phyloP scores from a whole-genome alignment of 495 filamentous ascomycete species.

The Penicillium soppii region DNA sequence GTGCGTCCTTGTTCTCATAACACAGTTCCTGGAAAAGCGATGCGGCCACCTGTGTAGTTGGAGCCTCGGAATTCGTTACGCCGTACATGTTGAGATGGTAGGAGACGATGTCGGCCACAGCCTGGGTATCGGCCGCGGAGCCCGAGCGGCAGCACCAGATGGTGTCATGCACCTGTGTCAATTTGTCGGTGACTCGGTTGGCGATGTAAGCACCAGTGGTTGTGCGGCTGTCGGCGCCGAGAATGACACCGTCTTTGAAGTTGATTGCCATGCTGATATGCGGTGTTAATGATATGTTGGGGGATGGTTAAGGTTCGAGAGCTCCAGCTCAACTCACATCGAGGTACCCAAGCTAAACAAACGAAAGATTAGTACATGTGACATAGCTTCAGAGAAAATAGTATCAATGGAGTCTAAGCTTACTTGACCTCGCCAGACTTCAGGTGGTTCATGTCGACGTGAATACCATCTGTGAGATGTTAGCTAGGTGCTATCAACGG shows the following conservation, averaged over 20 bases:
- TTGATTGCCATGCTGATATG: slow-evolving; percentile 69
- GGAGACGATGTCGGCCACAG: slow-evolving; percentile 94
- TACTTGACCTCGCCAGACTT: slow-evolving; percentile 93
- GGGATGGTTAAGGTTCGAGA: slow-evolving; percentile 13
- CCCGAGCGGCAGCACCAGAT: slow-evolving; percentile 99
- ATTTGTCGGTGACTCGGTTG: slow-evolving; percentile 98
- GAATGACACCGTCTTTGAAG: slow-evolving; percentile 95
- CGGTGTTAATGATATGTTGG: slow-evolving; percentile 14
- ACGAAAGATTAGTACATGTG: slow-evolving; percentile 28
- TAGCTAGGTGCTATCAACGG: slow-evolving; percentile 19
- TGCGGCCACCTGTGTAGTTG: slow-evolving; percentile 90
- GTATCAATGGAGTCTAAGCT: slow-evolving; percentile 29
- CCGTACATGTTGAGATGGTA: slow-evolving; percentile 94
- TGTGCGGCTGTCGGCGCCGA: slow-evolving; percentile 94
- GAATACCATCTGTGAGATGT: slow-evolving; percentile 83
- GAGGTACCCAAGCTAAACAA: slow-evolving; percentile 82
- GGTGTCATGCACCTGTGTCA: slow-evolving; percentile 96
- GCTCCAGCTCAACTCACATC: slow-evolving; percentile 65
- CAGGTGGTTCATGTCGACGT: slow-evolving; percentile 94
- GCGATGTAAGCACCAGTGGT: slow-evolving; percentile 99
- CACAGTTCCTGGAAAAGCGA: slow-evolving; percentile 96
- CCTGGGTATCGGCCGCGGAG: slow-evolving; percentile 96
- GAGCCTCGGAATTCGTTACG: slow-evolving; percentile 79
- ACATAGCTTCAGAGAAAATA: background rate
- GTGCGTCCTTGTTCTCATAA: slow-evolving; percentile 91